Evolutionary conservation across 106 monocot species (phyloP), one percentile per base, ranked within the genome.

Genomic region (Vanilla planifolia): DNA sequence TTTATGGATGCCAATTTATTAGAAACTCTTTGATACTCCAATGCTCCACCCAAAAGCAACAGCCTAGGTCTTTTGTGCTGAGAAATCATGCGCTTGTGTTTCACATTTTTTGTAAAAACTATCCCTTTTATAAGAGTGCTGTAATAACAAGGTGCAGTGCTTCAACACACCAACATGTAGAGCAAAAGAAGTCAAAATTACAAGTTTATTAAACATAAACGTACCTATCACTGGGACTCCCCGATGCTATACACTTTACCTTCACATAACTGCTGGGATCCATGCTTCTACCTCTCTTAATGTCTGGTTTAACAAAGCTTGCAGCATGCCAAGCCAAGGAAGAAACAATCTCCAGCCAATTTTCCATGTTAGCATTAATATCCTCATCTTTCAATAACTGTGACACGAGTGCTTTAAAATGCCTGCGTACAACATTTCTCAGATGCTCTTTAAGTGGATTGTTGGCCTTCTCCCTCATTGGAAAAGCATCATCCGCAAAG

Each of bases 31-130:
- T 90, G 86, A 60, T 73, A 90, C 61, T 96, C 95, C 42, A 96
- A 60, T 24, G 89, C 70, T 55, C 95, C 95, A 45, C 86, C 90
- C 20, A 96, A 51, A 73, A 96, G 75, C 37, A 96, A 75, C 55
- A 96, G 24, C 63, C 64, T 80, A 33, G 90, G 90, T 27, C 69
- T 79, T 67, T 48, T 81, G 52, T 91, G 90, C 44, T 87, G 90
- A 8, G 95, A 84, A 6, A 91, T 57, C 95, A 96, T 96, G 21
- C 87, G 80, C 43, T 87, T 91, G 72, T 91, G 95, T 34, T 77
- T 87, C 52, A 96, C 46, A 71, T 96, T 96, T 65, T 91, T 90
- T 20, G 95, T 77, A 61, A 86, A 96, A 37, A 96, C 95, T 44
- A 96, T 73, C 67, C 95, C 95, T 61, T 79, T 86, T 9, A 96